These are phyloP conservation scores for Apiosordaria backusii DNA, from an alignment of 495 filamentous ascomycete genomes.

Conservation along the genomic window DNA sequence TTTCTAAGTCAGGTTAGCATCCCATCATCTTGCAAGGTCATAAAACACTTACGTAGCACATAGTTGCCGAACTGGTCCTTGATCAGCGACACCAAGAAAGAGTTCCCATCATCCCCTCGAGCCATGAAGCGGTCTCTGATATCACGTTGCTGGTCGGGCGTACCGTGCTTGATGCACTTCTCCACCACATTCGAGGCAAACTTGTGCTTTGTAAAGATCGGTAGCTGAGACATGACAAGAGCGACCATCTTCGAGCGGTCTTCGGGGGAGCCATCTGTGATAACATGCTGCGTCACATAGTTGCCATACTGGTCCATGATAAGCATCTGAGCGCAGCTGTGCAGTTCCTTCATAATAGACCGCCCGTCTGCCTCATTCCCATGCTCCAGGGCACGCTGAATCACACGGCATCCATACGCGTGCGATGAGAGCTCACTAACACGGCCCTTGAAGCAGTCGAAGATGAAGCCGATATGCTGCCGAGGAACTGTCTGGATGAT, in stretches of 20 bases:
- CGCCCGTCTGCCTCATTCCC: conserved; percentile 69
- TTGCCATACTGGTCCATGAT: conserved; percentile 93
- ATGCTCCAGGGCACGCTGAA: conserved; percentile 88
- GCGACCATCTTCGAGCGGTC: conserved; percentile 71
- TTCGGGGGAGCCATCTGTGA: conserved; percentile 72
- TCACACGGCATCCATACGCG: conserved; percentile 86
- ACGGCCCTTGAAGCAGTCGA: conserved; percentile 76
- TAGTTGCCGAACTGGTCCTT: conserved; percentile 95
- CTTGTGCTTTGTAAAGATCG: conserved; percentile 88
- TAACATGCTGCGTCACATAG: conserved; percentile 94
- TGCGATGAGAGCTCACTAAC: conserved; percentile 77
- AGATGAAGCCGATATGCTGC: conserved; percentile 82
- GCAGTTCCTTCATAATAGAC: conserved; percentile 74
- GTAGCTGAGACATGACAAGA: conserved; percentile 65
- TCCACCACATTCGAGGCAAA: conserved; percentile 98
- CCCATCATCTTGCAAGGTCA: too few species aligned
- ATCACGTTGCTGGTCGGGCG: conserved; percentile 60
- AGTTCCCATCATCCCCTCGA: conserved; percentile 59
- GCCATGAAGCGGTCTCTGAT: conserved; percentile 68
- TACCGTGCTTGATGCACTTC: conserved; percentile 79
- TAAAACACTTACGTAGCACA: conserved; percentile 76
- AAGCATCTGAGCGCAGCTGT: conserved; percentile 63
- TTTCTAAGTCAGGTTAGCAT: conserved; percentile 37
- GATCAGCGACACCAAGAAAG: conserved; percentile 69
- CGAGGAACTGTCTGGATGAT: conserved; percentile 82